Evolutionary conservation across 768 basidiomycete species (phyloP), one percentile per base, ranked within the genome.

Genomic region (Plicaturopsis crispa): DNA sequence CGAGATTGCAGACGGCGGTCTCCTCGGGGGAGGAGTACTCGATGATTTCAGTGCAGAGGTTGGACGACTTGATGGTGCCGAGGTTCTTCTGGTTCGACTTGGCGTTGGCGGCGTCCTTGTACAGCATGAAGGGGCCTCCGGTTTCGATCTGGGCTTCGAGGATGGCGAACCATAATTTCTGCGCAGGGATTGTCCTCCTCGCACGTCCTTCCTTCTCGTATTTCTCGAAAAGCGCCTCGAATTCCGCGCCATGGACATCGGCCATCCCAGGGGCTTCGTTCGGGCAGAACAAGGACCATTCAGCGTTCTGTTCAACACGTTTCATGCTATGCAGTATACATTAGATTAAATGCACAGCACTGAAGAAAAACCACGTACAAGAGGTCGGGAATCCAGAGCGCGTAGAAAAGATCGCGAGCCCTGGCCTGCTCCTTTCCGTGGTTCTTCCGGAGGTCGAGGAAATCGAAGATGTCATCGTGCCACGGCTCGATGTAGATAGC

Each of bases 41-140:
- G 59, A 99, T 86, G 58, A 99, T 98, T 60, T 98, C 96, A 4
- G 94, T 98, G 70, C 96, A 99, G 33, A 99, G 70, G 59, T 99
- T 99, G 36, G 94, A 97, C 1, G 92, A 97, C 69, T 96, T 98
- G 81, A 99, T 98, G 6, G 90, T 94, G 21, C 96, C 96, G 19
- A 99, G 73, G 65, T 99, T 96, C 67, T 91, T 80, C 62, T 99
- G 96, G 67, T 99, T 99, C 11, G 93, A 97, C 67, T 99, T 99
- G 50, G 73, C 63, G 59, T 99, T 99, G 42, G 86, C 83, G 28
- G 90, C 75, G 54, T 98, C 94, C 68, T 99, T 99, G 75, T 98
- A 99, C 19, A 89, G 70, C 90, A 98, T 98, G 70, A 97, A 99
- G 0, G 96, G 96, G n/a, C 84, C 84, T 35, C 96, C 96, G 1